phyloP scores from a whole-genome alignment of 306 rosid species.

The Vigna trinervia region DNA sequence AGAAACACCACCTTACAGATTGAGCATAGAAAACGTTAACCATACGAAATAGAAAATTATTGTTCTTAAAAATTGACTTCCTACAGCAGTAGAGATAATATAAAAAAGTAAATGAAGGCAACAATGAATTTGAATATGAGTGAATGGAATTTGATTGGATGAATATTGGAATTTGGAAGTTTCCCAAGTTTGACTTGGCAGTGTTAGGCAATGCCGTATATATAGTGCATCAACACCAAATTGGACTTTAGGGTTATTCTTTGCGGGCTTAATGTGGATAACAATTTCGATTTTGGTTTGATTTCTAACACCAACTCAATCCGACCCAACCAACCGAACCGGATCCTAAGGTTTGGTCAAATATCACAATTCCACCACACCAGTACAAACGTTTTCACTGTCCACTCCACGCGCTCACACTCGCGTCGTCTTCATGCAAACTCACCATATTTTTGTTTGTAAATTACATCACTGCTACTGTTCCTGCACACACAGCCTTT shows the following conservation, averaged over 20 bases:
- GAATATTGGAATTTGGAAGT: constrained; percentile 18
- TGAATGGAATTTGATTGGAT: neutral
- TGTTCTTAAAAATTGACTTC: neutral
- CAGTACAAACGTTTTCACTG: too few relatives aligned
- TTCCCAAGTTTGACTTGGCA: constrained; percentile 52
- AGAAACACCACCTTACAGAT: neutral
- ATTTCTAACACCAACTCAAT: too few relatives aligned
- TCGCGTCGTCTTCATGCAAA: neutral
- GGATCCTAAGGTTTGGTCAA: constrained; percentile 53
- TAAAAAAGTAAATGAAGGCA: neutral
- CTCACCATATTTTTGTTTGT: neutral
- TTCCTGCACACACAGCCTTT: neutral
- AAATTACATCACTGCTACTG: neutral
- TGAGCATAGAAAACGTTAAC: neutral
- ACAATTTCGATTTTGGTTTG: constrained; percentile 4
- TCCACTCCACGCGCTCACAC: too few relatives aligned
- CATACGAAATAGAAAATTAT: neutral
- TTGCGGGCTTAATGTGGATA: constrained; percentile 5
- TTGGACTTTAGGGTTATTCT: constrained; percentile 39
- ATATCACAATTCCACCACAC: constrained; percentile 27
- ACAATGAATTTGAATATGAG: too few relatives aligned
- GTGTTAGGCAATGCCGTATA: constrained; percentile 45
- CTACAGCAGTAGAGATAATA: neutral
- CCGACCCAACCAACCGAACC: neutral
- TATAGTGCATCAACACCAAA: constrained; percentile 52